These are phyloP conservation scores for Melocanna baccifera DNA, from an alignment of 176 grass and related monocot genomes.

Conservation along the genomic window DNA sequence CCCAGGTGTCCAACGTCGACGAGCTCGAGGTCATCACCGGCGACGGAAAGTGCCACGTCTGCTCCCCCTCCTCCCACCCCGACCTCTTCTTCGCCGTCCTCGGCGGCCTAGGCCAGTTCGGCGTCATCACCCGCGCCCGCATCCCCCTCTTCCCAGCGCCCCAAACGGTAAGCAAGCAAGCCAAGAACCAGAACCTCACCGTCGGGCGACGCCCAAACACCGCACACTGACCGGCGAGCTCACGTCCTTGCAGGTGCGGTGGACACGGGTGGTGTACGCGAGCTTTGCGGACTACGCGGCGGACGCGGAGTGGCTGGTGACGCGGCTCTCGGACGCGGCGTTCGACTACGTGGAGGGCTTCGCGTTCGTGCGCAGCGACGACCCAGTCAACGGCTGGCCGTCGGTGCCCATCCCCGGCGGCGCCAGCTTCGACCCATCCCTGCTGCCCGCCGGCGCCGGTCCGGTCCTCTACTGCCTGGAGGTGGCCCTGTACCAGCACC, in stretches of 20 bases:
- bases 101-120: constrained; percentile 96
- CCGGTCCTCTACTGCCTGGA: constrained; percentile 93
- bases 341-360: constrained; percentile 97
- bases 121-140: constrained; percentile 80
- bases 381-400: constrained; percentile 81
- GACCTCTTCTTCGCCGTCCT: constrained; percentile 90
- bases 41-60: constrained; percentile 55
- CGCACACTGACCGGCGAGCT: not conserved
- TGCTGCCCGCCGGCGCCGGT: constrained; percentile 48
- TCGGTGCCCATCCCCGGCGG: constrained; percentile 56
- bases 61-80: constrained; percentile 41
- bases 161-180: constrained; percentile 33
- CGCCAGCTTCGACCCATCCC: constrained; percentile 47
- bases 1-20: constrained; percentile 82
- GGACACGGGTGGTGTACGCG: constrained; percentile 71
- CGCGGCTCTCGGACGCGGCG: constrained; percentile 9
- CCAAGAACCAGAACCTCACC: not conserved
- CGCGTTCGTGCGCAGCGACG: constrained; percentile 60
- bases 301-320: constrained; percentile 84
- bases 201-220: not conserved
- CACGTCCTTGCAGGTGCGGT: constrained; percentile 49
- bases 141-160: constrained; percentile 69
- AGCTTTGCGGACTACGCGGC: constrained; percentile 69
- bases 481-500: constrained; percentile 70
- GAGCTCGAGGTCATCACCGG: constrained; percentile 76